A percentile compares a stretch with the other conserved stretches of the same genome.
Conservation (phyloP, 139 green algal species). For the Chlorella sp. region DNA sequence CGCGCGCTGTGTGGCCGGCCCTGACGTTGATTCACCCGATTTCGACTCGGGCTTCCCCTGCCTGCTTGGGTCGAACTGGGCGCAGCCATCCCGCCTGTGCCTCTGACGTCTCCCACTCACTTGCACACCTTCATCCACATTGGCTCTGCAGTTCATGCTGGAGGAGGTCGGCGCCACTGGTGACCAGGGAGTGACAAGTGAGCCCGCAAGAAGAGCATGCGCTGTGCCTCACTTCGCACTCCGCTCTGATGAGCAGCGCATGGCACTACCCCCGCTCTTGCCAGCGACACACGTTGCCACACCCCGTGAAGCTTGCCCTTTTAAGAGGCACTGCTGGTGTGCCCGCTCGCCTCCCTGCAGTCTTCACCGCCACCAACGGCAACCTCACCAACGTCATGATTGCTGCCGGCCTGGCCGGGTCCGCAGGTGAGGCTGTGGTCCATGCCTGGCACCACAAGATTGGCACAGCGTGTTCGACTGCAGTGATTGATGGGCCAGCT, state of each 20-base stretch:
- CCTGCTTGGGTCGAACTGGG: too few species aligned
- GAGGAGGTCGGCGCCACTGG: conserved; percentile 55
- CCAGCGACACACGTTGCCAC: neutral
- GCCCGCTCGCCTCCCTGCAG: neutral
- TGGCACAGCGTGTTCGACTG: too few species aligned
- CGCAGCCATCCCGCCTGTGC: neutral
- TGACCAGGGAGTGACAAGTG: conserved; percentile 31
- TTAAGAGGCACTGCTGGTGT: neutral
- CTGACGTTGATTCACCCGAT: too few species aligned
- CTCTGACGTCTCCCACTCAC: neutral
- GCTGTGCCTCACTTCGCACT: too few species aligned
- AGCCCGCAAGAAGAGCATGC: neutral
- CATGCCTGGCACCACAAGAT: neutral
- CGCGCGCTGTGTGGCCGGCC: too few species aligned
- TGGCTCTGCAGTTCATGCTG: conserved; percentile 27
- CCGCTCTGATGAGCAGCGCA: too few species aligned
- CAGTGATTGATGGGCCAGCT: too few species aligned
- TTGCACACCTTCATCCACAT: neutral
- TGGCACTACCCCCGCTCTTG: too few species aligned
- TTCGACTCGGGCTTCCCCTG: too few species aligned
- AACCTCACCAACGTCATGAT: conserved; percentile 31
- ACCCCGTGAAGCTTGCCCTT: neutral
- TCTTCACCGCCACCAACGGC: conserved; percentile 17
- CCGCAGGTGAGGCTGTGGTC: conserved; percentile 2
- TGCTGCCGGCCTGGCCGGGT: conserved; percentile 23